Evolutionary conservation across 148 eudicot genomes (phyloP), one percentile per base, ranked within the genome.

Genomic region (Rhododendron vialii): DNA sequence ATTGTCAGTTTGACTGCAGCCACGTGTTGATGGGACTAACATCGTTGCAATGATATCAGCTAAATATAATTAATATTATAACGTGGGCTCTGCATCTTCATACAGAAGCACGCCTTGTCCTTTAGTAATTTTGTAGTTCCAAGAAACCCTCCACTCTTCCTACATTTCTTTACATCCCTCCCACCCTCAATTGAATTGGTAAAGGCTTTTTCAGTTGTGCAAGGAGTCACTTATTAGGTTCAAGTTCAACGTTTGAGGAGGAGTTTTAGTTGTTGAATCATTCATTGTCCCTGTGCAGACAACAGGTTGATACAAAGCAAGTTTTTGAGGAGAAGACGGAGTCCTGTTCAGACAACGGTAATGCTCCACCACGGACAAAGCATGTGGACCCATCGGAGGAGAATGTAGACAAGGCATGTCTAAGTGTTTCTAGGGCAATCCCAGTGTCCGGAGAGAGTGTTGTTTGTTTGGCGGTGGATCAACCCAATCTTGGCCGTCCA

Each of bases 371-470:
- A 4, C 88, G 91, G 84, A 97, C 98, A 59, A 97, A 95, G 88
- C 98, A 95, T 81, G 98, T 95, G 28, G 93, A 97, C 88, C 93
- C 95, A 35, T 92, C 95, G 0, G 95, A 94, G 41, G 95, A 93
- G 86, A 95, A 97, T 85, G 98, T 97, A 77, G 99, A 97, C 85
- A 97, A 97, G 88, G 96, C 99, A 84, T 95, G 98, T 81, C 90
- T 94, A 38, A 95, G 95, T 75, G 88, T 91, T 85, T 93, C 96
- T 33, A 90, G 91, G 80, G 84, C 91, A 73, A 91, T 89, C 80
- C 90, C 95, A 35, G 92, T 90, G 22, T 90, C 95, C 28, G 93
- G 91, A 41, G 93, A 92, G 84, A 89, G 84, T 84, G 82, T 89
- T 65, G 89, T 87, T 53, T 88, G 85, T 67, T 86, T 89, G 78